These are phyloP conservation scores for Clonostachys solani DNA, from an alignment of 2,329 filamentous ascomycete species.

Conservation along the genomic window DNA sequence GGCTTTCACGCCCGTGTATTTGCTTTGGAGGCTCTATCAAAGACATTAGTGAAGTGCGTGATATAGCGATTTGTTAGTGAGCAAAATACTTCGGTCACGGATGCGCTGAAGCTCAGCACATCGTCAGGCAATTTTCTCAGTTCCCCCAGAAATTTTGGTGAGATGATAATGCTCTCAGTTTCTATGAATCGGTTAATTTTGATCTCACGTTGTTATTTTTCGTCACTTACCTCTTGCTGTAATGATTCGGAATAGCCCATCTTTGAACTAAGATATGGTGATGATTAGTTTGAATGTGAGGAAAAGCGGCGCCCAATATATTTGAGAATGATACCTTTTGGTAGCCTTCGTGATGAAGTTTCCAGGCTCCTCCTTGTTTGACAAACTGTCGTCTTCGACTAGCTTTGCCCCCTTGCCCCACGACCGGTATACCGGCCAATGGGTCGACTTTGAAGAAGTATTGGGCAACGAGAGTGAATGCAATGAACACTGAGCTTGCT, in stretches of 20 bases:
- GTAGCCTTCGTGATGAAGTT: no score
- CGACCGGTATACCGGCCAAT: no score
- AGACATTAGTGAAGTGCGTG: neutral
- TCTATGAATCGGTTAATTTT: slow-evolving; percentile 4
- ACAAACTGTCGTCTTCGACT: no score
- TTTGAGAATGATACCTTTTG: no score
- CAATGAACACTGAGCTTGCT: no score
- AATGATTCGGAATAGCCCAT: slow-evolving; percentile 18
- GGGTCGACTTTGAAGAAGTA: no score
- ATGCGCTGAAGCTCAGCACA: slow-evolving; percentile 4
- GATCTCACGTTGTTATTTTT: neutral
- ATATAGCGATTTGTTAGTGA: neutral
- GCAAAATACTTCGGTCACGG: slow-evolving; percentile 4
- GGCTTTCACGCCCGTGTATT: slow-evolving; percentile 23
- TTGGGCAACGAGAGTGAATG: no score
- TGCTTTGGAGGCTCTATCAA: slow-evolving; percentile 17
- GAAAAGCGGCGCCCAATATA: no score
- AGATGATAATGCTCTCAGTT: slow-evolving; percentile 16
- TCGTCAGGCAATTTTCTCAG: slow-evolving; percentile 7
- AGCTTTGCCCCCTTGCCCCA: no score
- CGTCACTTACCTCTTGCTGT: slow-evolving; percentile 12
- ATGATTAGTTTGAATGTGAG: no score
- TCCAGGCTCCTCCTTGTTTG: no score
- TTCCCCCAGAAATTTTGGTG: slow-evolving; percentile 17
- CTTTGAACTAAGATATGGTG: slow-evolving; percentile 16